Percentiles rank a stretch among this genome's conserved stretches.
phyloP scores from a whole-genome alignment of 192 early-diverging fungal species.

The Chytriomyces sp. region DNA sequence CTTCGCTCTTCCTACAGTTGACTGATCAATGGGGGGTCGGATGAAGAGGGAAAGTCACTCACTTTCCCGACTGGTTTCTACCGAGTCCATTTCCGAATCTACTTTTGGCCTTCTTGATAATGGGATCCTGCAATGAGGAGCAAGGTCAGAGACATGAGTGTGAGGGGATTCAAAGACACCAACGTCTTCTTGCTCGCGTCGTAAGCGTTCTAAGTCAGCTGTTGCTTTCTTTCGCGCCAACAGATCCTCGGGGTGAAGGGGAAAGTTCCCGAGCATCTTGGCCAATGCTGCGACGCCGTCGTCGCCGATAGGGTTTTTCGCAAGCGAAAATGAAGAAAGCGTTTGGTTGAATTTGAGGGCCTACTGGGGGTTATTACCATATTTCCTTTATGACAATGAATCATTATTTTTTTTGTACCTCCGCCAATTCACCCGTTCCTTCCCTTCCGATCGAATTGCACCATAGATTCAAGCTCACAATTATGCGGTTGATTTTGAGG shows the following conservation, averaged over 20 bases:
- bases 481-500: slow-evolving; percentile 43
- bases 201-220: slow-evolving; percentile 48
- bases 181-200: slow-evolving; percentile 56
- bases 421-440: slow-evolving; percentile 52
- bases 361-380: slow-evolving; percentile 12
- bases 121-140: slow-evolving; percentile 31
- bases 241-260: slow-evolving; percentile 47
- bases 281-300: slow-evolving; percentile 46
- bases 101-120: slow-evolving; percentile 44
- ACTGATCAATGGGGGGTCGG: not conserved
- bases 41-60: not conserved
- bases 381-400: too few species aligned
- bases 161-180: not conserved
- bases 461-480: slow-evolving; percentile 47
- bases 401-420: too few species aligned
- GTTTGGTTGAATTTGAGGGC: slow-evolving; percentile 47
- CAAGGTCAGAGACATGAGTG: slow-evolving; percentile 2
- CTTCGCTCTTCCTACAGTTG: slow-evolving; percentile 40
- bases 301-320: slow-evolving; percentile 49
- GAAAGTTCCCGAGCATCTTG: slow-evolving; percentile 50
- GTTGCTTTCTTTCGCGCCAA: slow-evolving; percentile 40
- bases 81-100: slow-evolving; percentile 22
- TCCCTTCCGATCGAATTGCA: slow-evolving; percentile 49
- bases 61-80: slow-evolving; percentile 18
- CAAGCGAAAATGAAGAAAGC: slow-evolving; percentile 47